Conservation (phyloP, 2,329 filamentous ascomycete species). For the Venturia carpophila region DNA sequence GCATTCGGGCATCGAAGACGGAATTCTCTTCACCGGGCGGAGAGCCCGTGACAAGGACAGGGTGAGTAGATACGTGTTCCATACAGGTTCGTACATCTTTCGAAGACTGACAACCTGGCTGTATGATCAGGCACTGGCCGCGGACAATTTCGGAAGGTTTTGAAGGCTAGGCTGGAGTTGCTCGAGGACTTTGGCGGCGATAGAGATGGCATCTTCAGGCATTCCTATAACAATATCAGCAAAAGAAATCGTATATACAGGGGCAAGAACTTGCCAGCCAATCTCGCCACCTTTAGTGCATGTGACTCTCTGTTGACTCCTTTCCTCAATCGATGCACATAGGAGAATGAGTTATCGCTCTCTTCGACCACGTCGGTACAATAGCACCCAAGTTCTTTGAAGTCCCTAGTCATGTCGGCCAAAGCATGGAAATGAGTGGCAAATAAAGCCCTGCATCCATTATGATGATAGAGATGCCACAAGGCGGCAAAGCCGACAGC, state of each 20-base stretch:
- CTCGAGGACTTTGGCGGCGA: slow-evolving; percentile 55
- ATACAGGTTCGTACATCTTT: not conserved
- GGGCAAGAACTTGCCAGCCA: slow-evolving; percentile 50
- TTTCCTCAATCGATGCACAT: slow-evolving; percentile 71
- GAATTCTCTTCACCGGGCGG: not conserved
- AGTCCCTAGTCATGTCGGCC: slow-evolving; percentile 62
- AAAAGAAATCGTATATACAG: not conserved
- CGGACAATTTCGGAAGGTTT: not conserved
- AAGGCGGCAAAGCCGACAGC: slow-evolving; percentile 86
- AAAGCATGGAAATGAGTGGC: slow-evolving; percentile 90
- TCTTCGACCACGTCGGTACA: slow-evolving; percentile 73
- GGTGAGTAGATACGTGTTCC: not conserved
- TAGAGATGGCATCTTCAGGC: slow-evolving; percentile 60
- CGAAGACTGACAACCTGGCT: not conserved
- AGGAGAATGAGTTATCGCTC: slow-evolving; percentile 62
- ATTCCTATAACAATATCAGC: slow-evolving; percentile 39
- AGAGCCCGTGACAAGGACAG: not conserved
- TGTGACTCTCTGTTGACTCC: slow-evolving; percentile 84
- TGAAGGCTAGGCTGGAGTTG: slow-evolving; percentile 21
- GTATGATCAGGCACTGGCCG: not conserved
- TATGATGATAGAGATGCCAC: slow-evolving; percentile 71
- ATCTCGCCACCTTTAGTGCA: slow-evolving; percentile 83
- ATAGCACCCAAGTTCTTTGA: slow-evolving; percentile 60
- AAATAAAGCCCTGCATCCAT: slow-evolving; percentile 74
- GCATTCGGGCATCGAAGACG: not conserved